These are phyloP conservation scores for Cercospora brassicicola DNA, from an alignment of 2,329 filamentous ascomycete species.

Conservation along the genomic window DNA sequence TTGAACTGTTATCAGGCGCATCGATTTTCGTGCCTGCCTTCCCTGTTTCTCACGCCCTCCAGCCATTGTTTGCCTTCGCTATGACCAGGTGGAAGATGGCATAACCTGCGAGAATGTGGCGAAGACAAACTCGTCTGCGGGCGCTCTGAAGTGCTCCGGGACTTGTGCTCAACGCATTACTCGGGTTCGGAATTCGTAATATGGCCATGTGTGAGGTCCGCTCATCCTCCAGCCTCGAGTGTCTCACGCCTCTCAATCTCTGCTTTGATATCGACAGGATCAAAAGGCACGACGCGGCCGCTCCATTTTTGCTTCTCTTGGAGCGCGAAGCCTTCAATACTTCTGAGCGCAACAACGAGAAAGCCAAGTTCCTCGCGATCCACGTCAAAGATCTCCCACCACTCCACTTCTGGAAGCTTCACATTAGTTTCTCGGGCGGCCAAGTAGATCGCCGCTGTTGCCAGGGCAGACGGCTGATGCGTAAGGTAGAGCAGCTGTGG, in stretches of 20 bases:
- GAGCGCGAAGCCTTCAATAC: slow-evolving; percentile 68
- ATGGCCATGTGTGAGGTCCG: background rate
- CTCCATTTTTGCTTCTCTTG: slow-evolving; percentile 59
- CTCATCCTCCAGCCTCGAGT: slow-evolving; percentile 9
- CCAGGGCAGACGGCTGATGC: slow-evolving; percentile 82
- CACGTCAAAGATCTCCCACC: slow-evolving; percentile 98
- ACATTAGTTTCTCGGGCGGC: slow-evolving; percentile 73
- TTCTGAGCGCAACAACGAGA: slow-evolving; percentile 80
- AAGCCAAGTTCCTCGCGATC: slow-evolving; percentile 94
- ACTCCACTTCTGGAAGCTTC: slow-evolving; percentile 78
- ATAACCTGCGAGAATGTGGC: background rate
- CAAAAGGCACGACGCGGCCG: slow-evolving; percentile 57
- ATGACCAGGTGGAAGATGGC: background rate
- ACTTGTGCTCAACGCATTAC: background rate
- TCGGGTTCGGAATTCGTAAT: background rate
- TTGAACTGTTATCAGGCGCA: background rate
- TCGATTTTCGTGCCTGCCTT: background rate
- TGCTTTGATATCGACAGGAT: slow-evolving; percentile 57
- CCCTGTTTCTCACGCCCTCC: background rate
- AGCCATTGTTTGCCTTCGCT: background rate
- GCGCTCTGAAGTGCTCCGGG: background rate
- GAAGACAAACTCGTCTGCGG: background rate
- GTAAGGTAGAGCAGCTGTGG: slow-evolving; percentile 89
- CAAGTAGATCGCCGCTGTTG: slow-evolving; percentile 87
- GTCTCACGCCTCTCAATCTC: slow-evolving; percentile 53